phyloP scores from a whole-genome alignment of 352 stramenopile species.

The Phytophthora vignae region DNA sequence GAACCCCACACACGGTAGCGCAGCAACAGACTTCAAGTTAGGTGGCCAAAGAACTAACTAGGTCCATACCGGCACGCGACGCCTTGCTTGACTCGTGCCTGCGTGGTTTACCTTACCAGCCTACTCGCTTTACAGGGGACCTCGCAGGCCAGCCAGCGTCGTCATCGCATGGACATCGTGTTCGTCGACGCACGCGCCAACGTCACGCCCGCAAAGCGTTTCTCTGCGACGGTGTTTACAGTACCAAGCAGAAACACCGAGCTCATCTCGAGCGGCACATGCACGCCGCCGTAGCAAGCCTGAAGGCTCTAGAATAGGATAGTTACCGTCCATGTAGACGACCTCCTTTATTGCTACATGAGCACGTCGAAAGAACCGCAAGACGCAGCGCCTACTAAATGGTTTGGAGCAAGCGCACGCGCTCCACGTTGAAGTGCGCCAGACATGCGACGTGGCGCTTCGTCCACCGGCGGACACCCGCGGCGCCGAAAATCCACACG shows the following conservation, averaged over 20 bases:
- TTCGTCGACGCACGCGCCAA: conserved; percentile 14
- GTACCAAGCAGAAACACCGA: conserved; percentile 8
- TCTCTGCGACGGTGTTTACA: conserved; percentile 14
- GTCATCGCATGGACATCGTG: not conserved
- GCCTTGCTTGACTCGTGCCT: not conserved
- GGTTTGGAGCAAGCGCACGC: conserved; percentile 1
- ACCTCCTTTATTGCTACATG: too few species aligned
- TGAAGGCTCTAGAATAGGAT: too few species aligned
- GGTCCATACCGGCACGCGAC: not conserved
- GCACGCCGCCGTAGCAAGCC: not conserved
- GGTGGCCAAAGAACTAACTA: too few species aligned
- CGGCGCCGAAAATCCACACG: not conserved
- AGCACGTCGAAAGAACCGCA: too few species aligned
- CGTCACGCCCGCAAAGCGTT: conserved; percentile 33
- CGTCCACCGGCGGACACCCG: not conserved
- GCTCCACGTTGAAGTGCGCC: conserved; percentile 23
- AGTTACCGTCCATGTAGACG: not conserved
- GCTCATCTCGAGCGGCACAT: not conserved
- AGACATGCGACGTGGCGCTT: conserved; percentile 21
- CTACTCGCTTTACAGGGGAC: not conserved
- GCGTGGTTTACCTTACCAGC: not conserved
- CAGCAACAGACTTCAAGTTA: too few species aligned
- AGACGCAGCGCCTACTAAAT: too few species aligned
- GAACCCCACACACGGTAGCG: too few species aligned
- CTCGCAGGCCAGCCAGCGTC: not conserved